Evolutionary conservation across 139 green algal species (phyloP).

Genomic region (Chlamydomonas incerta): DNA sequence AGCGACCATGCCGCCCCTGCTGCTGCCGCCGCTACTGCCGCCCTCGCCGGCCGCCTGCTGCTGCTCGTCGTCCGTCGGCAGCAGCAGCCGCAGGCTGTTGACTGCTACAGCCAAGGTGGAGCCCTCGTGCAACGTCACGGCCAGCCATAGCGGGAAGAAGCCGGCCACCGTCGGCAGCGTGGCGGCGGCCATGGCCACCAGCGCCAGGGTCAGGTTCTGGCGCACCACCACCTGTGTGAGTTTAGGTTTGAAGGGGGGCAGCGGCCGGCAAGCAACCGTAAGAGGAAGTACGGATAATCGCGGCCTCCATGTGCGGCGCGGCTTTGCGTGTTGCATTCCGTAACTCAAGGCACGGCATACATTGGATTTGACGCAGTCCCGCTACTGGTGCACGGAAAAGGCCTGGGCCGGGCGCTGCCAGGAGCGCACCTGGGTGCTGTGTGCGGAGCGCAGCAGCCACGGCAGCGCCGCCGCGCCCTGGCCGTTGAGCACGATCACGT

Average conservation of each 20-base stretch:
- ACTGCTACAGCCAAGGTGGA: conserved; percentile 89
- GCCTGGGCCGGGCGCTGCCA: too few species aligned
- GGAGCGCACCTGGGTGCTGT: conserved; percentile 65
- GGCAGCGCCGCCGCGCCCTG: conserved; percentile 81
- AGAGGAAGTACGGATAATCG: too few species aligned
- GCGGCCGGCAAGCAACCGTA: too few species aligned
- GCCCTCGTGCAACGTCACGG: conserved; percentile 93
- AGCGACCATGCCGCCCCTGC: not conserved
- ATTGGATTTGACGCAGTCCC: too few species aligned
- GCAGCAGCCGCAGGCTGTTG: conserved; percentile 83
- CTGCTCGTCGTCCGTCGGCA: not conserved
- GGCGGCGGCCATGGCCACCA: conserved; percentile 75
- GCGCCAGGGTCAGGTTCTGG: conserved; percentile 85
- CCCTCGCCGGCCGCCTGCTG: not conserved
- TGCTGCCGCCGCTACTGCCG: not conserved
- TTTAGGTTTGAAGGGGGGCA: too few species aligned
- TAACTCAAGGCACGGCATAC: too few species aligned
- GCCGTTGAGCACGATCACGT: conserved; percentile 86
- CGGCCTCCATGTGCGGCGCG: too few species aligned
- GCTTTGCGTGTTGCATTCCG: too few species aligned
- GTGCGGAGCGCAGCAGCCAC: conserved; percentile 75
- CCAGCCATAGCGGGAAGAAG: conserved; percentile 89
- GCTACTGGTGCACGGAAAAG: too few species aligned
- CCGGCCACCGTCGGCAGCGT: conserved; percentile 83
- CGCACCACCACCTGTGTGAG: conserved; percentile 8